These are phyloP conservation scores for Cordia subcordata DNA, from an alignment of 257 asterid species.

Conservation along the genomic window DNA sequence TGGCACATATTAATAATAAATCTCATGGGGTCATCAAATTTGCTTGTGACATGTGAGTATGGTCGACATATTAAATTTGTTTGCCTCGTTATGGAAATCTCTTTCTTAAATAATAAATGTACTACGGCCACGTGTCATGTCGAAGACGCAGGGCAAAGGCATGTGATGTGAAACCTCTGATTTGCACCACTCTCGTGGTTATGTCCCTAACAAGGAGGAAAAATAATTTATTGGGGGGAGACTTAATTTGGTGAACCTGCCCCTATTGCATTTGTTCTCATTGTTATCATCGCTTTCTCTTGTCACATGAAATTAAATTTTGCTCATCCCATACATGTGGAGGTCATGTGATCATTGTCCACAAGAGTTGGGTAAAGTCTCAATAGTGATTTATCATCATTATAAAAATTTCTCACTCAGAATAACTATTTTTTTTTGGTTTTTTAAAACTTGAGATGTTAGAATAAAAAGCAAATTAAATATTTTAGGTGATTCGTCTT, in stretches of 20 bases:
- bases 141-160: constrained; percentile 33
- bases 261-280: neutral
- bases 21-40: constrained; percentile 15
- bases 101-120: constrained; percentile 21
- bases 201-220: constrained; percentile 48
- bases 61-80: constrained; percentile 39
- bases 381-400: too few relatives aligned
- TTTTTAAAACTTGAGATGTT: too few relatives aligned
- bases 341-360: neutral
- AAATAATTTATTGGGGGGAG: neutral
- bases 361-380: too few relatives aligned
- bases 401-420: too few relatives aligned
- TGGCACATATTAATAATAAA: too few relatives aligned
- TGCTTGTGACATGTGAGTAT: constrained; percentile 33
- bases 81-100: constrained; percentile 37
- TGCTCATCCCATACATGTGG: neutral
- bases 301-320: neutral
- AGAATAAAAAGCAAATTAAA: too few relatives aligned
- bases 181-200: constrained; percentile 43
- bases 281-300: too few relatives aligned
- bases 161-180: constrained; percentile 44
- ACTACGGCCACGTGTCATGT: constrained; percentile 39
- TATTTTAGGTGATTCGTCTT: too few relatives aligned
- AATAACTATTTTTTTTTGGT: too few relatives aligned
- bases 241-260: neutral